phyloP scores from a whole-genome alignment of 208 protist genomes.

The Trypanosoma avium region DNA sequence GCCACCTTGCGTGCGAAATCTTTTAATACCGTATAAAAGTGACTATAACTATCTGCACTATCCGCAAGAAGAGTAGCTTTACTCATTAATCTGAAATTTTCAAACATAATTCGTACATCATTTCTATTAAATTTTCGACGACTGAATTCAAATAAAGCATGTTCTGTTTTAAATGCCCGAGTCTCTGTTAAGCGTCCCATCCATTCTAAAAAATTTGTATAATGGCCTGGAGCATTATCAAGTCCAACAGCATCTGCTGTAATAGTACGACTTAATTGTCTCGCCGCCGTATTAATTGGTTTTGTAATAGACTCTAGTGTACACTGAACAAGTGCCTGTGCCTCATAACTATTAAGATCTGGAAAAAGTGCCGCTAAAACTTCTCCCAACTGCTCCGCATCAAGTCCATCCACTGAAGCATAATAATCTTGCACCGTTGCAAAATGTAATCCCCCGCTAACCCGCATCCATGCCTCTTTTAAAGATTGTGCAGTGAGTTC shows the following conservation, averaged over 20 bases:
- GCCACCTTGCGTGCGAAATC: slow-evolving; percentile 90
- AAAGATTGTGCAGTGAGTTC: slow-evolving; percentile 86
- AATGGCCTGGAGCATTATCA: slow-evolving; percentile 85
- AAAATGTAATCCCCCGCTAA: slow-evolving; percentile 78
- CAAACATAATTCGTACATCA: slow-evolving; percentile 89
- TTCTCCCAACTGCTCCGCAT: slow-evolving; percentile 83
- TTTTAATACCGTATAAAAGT: slow-evolving; percentile 83
- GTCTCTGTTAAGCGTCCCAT: slow-evolving; percentile 89
- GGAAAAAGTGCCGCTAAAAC: slow-evolving; percentile 83
- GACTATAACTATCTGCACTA: slow-evolving; percentile 87
- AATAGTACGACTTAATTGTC: slow-evolving; percentile 77
- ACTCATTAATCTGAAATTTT: slow-evolving; percentile 91
- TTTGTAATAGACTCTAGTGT: slow-evolving; percentile 83
- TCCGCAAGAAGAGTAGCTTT: slow-evolving; percentile 70
- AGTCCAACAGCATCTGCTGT: slow-evolving; percentile 85
- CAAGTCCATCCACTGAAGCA: slow-evolving; percentile 77
- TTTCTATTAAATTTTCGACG: slow-evolving; percentile 84
- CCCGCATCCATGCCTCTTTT: slow-evolving; percentile 89
- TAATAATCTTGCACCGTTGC: slow-evolving; percentile 87
- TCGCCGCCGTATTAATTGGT: slow-evolving; percentile 56
- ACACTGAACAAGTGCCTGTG: slow-evolving; percentile 72
- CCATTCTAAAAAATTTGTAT: slow-evolving; percentile 92
- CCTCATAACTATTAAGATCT: slow-evolving; percentile 63
- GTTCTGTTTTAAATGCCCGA: slow-evolving; percentile 88
- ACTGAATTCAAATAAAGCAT: slow-evolving; percentile 88